A percentile compares a stretch with the other conserved stretches of the same genome.
Conservation (phyloP, 371 early-diverging fungal genomes). For the Mucor lusitanicus region DNA sequence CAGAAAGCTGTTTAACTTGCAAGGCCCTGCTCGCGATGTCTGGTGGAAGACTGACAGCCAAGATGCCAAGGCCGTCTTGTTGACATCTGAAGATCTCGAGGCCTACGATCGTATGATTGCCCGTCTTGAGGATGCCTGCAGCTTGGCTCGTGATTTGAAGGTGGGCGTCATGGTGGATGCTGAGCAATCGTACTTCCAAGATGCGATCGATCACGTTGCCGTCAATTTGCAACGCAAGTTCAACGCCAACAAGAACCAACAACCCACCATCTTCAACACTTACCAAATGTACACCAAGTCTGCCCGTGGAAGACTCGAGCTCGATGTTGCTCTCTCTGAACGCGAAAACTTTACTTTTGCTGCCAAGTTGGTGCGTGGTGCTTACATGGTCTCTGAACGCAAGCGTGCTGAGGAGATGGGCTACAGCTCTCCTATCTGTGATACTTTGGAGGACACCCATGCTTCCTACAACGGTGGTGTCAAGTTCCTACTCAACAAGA, state of each 20-base stretch:
- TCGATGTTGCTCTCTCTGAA: constrained; percentile 70
- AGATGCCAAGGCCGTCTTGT: constrained; percentile 1
- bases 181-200: constrained; percentile 94
- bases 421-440: constrained; percentile 81
- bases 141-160: constrained; percentile 59
- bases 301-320: constrained; percentile 62
- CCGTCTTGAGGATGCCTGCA: constrained; percentile 67
- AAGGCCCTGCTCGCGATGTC: constrained; percentile 40
- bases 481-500: constrained; percentile 65
- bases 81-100: constrained; percentile 59
- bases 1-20: constrained; percentile 37
- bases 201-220: constrained; percentile 88
- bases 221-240: constrained; percentile 66
- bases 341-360: constrained; percentile 80
- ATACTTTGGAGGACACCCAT: constrained; percentile 84
- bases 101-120: constrained; percentile 72
- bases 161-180: constrained; percentile 93
- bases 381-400: constrained; percentile 90
- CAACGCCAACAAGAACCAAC: constrained; percentile 53
- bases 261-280: constrained; percentile 77
- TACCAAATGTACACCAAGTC: constrained; percentile 94
- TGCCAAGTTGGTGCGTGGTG: constrained; percentile 93
- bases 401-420: constrained; percentile 72
- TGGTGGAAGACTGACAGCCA: constrained; percentile 31
- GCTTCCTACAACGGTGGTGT: constrained; percentile 82